phyloP scores from a whole-genome alignment of 306 rosid species.

The Calophaca sinica region DNA sequence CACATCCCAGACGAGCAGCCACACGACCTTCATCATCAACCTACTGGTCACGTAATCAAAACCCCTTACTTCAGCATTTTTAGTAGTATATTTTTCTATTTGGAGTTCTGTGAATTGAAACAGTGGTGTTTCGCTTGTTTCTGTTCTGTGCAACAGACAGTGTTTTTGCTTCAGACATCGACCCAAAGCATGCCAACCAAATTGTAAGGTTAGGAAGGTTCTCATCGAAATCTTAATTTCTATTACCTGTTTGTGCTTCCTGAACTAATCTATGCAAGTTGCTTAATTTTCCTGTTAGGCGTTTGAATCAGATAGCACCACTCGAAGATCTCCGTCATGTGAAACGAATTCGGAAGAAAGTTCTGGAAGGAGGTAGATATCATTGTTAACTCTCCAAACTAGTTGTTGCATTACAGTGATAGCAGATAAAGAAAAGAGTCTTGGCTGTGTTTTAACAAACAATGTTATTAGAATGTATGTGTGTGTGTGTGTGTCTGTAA shows the following conservation, averaged over 20 bases:
- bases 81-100: not conserved
- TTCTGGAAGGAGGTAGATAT: conserved; percentile 60
- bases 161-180: conserved; percentile 67
- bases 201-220: conserved; percentile 66
- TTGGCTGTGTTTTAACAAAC: not conserved
- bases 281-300: conserved; percentile 54
- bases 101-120: conserved; percentile 8
- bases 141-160: conserved; percentile 51
- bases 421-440: not conserved
- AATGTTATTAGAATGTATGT: not conserved
- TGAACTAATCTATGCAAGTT: conserved; percentile 3
- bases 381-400: not conserved
- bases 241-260: not conserved
- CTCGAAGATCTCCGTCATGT: conserved; percentile 77
- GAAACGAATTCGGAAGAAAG: conserved; percentile 79
- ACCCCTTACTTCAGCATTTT: not conserved
- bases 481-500: not conserved
- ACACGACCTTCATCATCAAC: conserved; percentile 66
- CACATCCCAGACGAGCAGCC: conserved; percentile 72
- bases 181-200: conserved; percentile 75
- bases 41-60: conserved; percentile 59
- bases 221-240: not conserved
- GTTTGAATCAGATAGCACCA: conserved; percentile 70
- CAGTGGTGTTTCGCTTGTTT: not conserved
- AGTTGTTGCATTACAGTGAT: not conserved